phyloP scores from a whole-genome alignment of 73 alveolate species.

The Symbiodinium pilosum region DNA sequence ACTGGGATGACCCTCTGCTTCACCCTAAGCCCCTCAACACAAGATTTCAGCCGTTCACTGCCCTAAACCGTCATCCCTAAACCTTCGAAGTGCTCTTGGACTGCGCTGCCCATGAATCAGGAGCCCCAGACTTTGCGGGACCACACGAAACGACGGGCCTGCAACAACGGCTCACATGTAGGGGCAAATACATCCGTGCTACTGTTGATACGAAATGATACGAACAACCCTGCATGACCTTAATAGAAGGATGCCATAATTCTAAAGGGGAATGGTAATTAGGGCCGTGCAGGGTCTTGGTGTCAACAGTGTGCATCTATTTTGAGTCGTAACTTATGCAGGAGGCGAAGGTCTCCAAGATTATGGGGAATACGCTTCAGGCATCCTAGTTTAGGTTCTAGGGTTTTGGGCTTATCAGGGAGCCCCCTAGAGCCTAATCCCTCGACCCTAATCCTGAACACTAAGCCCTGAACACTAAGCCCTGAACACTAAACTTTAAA shows the following conservation, averaged over 20 bases:
- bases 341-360: neutral
- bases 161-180: too few species aligned
- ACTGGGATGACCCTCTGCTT: too few species aligned
- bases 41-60: too few species aligned
- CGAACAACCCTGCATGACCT: neutral
- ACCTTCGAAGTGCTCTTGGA: neutral
- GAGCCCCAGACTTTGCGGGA: slow-evolving; percentile 78
- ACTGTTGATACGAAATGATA: too few species aligned
- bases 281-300: neutral
- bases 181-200: neutral
- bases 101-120: neutral
- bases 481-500: too few species aligned
- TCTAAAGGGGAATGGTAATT: neutral
- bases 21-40: too few species aligned
- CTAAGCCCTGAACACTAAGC: too few species aligned
- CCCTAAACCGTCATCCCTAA: neutral
- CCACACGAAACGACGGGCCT: slow-evolving; percentile 73
- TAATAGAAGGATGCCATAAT: neutral
- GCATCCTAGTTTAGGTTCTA: too few species aligned
- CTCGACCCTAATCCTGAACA: too few species aligned
- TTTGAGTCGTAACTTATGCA: neutral
- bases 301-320: neutral
- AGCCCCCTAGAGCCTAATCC: too few species aligned
- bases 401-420: too few species aligned
- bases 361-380: too few species aligned